These are phyloP conservation scores for Botryotinia convoluta DNA, from an alignment of 2,329 filamentous ascomycete genomes.

Conservation along the genomic window DNA sequence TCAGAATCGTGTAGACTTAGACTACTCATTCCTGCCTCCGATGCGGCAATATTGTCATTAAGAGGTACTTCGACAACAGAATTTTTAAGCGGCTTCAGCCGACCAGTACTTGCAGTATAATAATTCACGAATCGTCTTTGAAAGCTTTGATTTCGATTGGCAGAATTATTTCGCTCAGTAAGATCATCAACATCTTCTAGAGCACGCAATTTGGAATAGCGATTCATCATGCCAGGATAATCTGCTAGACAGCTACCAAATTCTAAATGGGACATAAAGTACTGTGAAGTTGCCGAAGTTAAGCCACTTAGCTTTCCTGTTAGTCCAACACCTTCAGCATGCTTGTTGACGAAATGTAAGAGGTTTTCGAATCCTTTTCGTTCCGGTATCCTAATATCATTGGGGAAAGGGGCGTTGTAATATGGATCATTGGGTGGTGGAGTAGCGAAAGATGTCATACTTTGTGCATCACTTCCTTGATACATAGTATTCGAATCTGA, in stretches of 20 bases:
- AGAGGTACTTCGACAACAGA: constrained; percentile 24
- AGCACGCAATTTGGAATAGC: constrained; percentile 67
- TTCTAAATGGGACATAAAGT: constrained; percentile 77
- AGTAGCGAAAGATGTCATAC: constrained; percentile 30
- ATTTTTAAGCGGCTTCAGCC: constrained; percentile 52
- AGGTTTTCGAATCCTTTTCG: constrained; percentile 67
- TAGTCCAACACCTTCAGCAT: constrained; percentile 53
- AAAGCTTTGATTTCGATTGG: constrained; percentile 38
- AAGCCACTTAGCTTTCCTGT: constrained; percentile 41
- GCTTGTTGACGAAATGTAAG: constrained; percentile 78
- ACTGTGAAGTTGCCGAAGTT: constrained; percentile 65
- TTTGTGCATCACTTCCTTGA: constrained; percentile 30
- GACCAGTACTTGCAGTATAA: constrained; percentile 80
- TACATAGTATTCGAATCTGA: constrained; percentile 28
- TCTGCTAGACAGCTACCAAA: constrained; percentile 81
- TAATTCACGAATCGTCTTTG: constrained; percentile 83
- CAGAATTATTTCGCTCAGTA: constrained; percentile 30
- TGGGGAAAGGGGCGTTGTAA: constrained; percentile 73
- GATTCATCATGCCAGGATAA: constrained; percentile 62
- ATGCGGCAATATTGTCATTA: constrained; percentile 24
- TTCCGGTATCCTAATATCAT: constrained; percentile 68
- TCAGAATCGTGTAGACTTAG: constrained; percentile 26
- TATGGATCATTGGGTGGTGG: constrained; percentile 51
- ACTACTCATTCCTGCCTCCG: constrained; percentile 29
- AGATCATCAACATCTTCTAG: constrained; percentile 69